Base-by-base conservation (phyloP, 75 land plant species). In the Ceratopteris richardii region DNA sequence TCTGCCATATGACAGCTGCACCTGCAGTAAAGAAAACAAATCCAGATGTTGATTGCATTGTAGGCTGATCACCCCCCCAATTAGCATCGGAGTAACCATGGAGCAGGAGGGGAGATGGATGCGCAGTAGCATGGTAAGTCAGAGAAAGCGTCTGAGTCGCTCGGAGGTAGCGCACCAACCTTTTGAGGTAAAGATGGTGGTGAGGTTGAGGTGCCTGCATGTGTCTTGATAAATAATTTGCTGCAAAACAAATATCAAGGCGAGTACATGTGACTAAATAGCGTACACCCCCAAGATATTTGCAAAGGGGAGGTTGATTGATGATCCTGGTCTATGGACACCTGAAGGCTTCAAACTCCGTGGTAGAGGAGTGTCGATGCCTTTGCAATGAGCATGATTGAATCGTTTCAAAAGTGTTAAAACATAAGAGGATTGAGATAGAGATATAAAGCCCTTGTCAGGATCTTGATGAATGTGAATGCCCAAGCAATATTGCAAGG, bases 31-130 rank as follows among this genome's bases (percentile, higher is more conserved):
- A 5, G 29, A 42, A 65, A 13, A 56, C 43, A 21, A 41, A 65
- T 0, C 44, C 33, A 21, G 27, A 17, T 27, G 67, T 65, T 19
- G 46, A 65, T 7, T 4, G 22, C 10, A 42, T 22, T 29, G 56
- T 27, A 7, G 24, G 50, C 17, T 12, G 22, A 46, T 55, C 54
- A 36, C 40, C 21, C 48, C 59, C 57, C 37, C 37, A 55, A 37
- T 55, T 43, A 10, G 59, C 59, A 56, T 40, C 67, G 1, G 48
- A 36, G 44, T 54, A 55, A 3, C 58, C 57, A 7, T 1, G 2
- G 25, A 68, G 18, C 14, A 58, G 14, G 24, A 61, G 14, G 5
- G 20, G 12, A 14, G n/a, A n/a, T n/a, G n/a, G n/a, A n/a, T 0
- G 42, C 17, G 20, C 29, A 2, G 13, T 20, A 5, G 23, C 19